These are phyloP conservation scores for Silene uniflora DNA, from an alignment of 148 eudicot species.

Conservation along the genomic window DNA sequence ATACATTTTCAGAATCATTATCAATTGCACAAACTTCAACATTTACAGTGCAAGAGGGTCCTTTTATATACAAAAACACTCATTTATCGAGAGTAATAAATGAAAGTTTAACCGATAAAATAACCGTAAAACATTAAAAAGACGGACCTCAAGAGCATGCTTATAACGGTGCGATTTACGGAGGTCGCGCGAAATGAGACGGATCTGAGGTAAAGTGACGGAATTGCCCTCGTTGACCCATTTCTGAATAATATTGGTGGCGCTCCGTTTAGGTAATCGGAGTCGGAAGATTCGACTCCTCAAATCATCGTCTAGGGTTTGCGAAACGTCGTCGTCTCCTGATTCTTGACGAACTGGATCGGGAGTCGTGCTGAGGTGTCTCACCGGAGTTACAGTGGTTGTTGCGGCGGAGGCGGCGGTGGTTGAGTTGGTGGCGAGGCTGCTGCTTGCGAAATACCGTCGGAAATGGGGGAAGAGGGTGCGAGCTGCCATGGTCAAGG, in stretches of 20 bases:
- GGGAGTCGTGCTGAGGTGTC: slow-evolving; percentile 35
- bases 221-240: slow-evolving; percentile 68
- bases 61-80: no score
- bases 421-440: slow-evolving; percentile 1
- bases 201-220: slow-evolving; percentile 54
- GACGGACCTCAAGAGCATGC: slow-evolving; percentile 85
- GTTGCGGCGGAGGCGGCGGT: slow-evolving; percentile 16
- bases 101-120: neutral
- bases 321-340: slow-evolving; percentile 30
- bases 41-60: neutral
- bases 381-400: slow-evolving; percentile 16
- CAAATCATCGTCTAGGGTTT: slow-evolving; percentile 39
- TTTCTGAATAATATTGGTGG: slow-evolving; percentile 56
- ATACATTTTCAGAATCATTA: neutral
- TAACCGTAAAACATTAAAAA: neutral
- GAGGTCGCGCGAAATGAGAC: slow-evolving; percentile 57
- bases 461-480: slow-evolving; percentile 33
- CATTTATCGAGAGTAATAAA: no score
- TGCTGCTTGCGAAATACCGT: slow-evolving; percentile 23
- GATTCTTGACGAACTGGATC: slow-evolving; percentile 25
- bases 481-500: slow-evolving; percentile 38
- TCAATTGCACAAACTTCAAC: neutral
- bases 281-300: slow-evolving; percentile 76
- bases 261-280: slow-evolving; percentile 82
- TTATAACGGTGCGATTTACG: slow-evolving; percentile 62